phyloP scores from a whole-genome alignment of 192 early-diverging fungal genomes.

The Coemansia sp. region DNA sequence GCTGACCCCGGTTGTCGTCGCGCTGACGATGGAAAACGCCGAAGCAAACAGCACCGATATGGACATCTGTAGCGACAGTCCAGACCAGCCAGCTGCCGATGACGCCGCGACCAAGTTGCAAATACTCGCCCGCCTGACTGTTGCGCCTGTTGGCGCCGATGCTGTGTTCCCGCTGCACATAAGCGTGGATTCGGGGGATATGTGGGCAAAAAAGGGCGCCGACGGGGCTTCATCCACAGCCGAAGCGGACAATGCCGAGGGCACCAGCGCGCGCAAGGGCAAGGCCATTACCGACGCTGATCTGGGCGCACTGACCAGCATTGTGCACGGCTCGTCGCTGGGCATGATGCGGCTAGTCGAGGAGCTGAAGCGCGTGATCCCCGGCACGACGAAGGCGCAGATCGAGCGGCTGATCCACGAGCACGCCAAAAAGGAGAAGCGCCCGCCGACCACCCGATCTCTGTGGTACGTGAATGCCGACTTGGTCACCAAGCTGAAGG shows the following conservation, averaged over 20 bases:
- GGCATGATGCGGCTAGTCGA: constrained; percentile 37
- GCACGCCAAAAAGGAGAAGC: constrained; percentile 49
- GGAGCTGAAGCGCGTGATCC: constrained; percentile 24
- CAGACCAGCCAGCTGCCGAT: not conserved
- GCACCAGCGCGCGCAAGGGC: constrained; percentile 4
- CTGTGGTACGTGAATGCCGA: constrained; percentile 43
- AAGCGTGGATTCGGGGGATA: constrained; percentile 15
- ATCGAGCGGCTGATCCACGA: constrained; percentile 47
- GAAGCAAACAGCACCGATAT: not conserved
- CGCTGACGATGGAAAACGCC: constrained; percentile 7
- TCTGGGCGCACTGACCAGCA: constrained; percentile 12
- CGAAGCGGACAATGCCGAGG: not conserved
- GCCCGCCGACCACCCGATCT: constrained; percentile 22
- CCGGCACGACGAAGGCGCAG: constrained; percentile 38
- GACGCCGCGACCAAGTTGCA: not conserved
- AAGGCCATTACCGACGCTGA: constrained; percentile 28
- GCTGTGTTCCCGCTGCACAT: constrained; percentile 15
- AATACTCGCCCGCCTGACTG: constrained; percentile 6
- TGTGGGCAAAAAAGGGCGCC: not conserved
- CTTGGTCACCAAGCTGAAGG: constrained; percentile 14
- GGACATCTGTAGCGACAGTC: not conserved
- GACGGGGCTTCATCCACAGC: not conserved
- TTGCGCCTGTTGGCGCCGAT: not conserved
- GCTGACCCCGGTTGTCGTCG: constrained; percentile 38
- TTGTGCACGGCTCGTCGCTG: constrained; percentile 47